These are phyloP conservation scores for Diaporthe sp. DNA, from an alignment of 2,329 filamentous ascomycete genomes.

Conservation along the genomic window DNA sequence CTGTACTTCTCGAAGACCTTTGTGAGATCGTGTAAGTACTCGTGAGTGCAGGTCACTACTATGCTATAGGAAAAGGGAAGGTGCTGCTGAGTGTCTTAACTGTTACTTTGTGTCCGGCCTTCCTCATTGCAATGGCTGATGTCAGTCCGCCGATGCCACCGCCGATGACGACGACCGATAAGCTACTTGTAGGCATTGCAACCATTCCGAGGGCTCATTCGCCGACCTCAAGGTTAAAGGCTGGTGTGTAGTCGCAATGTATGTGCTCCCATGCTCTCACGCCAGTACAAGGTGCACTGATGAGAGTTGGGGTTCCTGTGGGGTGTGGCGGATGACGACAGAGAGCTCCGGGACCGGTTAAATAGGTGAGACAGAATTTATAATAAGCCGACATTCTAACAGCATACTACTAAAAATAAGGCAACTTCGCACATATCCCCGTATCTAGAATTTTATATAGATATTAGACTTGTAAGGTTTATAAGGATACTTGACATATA, in stretches of 20 bases:
- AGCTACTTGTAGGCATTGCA: background rate
- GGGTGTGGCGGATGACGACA: no score
- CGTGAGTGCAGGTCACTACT: background rate
- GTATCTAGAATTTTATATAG: no score
- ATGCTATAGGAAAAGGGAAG: background rate
- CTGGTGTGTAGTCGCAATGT: background rate
- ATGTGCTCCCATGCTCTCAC: background rate
- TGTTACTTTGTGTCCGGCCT: conserved; percentile 1
- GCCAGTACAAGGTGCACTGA: background rate
- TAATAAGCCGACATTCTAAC: no score
- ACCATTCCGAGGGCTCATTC: background rate
- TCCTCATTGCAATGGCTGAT: conserved; percentile 6
- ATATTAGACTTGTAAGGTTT: no score
- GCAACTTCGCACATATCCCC: no score
- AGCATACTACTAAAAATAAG: no score
- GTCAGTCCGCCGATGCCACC: conserved; percentile 13
- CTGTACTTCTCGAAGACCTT: conserved; percentile 11
- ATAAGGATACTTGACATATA: no score
- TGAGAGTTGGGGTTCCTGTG: no score
- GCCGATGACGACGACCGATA: conserved; percentile 7
- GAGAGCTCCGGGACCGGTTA: no score
- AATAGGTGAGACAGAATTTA: no score
- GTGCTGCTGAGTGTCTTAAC: background rate
- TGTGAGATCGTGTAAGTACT: background rate
- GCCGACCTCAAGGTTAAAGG: background rate